These are phyloP conservation scores for Domatiomyces globalis DNA, from an alignment of 2,329 filamentous ascomycete species.

Conservation along the genomic window DNA sequence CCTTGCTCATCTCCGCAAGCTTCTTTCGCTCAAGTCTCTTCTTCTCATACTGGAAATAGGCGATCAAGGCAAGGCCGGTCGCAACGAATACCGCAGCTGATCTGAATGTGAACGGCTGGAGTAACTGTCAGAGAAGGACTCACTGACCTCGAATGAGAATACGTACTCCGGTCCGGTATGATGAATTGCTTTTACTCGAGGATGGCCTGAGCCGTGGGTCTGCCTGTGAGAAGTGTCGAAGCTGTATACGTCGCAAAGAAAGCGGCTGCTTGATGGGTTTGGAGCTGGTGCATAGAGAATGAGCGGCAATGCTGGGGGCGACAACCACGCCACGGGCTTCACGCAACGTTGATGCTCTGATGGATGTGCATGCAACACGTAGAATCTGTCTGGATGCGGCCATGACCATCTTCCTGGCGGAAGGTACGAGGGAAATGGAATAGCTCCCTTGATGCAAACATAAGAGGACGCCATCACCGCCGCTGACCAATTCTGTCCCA, in stretches of 20 bases:
- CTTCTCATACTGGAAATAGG: conserved; percentile 93
- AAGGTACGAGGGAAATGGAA: background rate
- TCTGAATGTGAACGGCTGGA: conserved; percentile 82
- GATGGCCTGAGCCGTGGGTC: conserved; percentile 25
- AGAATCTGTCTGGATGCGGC: background rate
- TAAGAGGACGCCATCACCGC: too few species aligned
- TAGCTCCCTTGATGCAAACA: too few species aligned
- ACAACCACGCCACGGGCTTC: background rate
- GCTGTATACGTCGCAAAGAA: conserved; percentile 11
- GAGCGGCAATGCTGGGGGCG: background rate
- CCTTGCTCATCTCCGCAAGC: conserved; percentile 82
- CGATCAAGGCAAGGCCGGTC: conserved; percentile 61
- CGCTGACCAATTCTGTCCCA: too few species aligned
- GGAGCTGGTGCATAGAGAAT: background rate
- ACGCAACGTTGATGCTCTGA: background rate
- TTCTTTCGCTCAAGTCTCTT: conserved; percentile 76
- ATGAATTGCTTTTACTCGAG: conserved; percentile 29
- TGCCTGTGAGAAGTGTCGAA: conserved; percentile 12
- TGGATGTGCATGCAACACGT: background rate
- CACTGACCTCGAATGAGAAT: conserved; percentile 12
- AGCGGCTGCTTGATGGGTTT: conserved; percentile 2
- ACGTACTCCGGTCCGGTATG: conserved; percentile 32
- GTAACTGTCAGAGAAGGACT: conserved; percentile 6
- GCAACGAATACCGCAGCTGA: conserved; percentile 72
- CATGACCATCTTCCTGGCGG: background rate